A percentile compares a stretch with the other conserved stretches of the same genome.
Conservation (phyloP, 2,329 filamentous ascomycete species). For the Aquanectria penicillioides region DNA sequence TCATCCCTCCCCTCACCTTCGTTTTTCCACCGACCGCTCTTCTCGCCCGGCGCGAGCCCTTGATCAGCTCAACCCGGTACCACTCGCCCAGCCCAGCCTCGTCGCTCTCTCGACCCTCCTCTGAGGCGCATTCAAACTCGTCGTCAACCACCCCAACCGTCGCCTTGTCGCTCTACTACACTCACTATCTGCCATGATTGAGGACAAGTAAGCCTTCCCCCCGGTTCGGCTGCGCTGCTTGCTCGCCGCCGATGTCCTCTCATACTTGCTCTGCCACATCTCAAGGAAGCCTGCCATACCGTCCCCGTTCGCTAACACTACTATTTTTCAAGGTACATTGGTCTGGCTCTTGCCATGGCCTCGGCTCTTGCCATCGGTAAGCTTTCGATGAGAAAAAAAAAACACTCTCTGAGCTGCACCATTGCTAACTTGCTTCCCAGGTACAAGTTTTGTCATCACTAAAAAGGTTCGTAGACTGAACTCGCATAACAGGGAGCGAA, state of each 20-base stretch:
- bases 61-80: constrained; percentile 27
- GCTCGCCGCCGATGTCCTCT: background rate
- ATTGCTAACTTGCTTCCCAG: constrained; percentile 55
- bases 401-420: constrained; percentile 6
- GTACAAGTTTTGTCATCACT: constrained; percentile 97
- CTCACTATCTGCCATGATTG: constrained; percentile 45
- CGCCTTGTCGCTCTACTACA: constrained; percentile 31
- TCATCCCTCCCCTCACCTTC: constrained; percentile 15
- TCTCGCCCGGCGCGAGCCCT: constrained; percentile 40
- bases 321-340: constrained; percentile 71
- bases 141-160: constrained; percentile 7
- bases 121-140: constrained; percentile 24
- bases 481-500: background rate
- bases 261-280: constrained; percentile 13
- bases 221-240: constrained; percentile 5
- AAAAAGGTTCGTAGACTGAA: constrained; percentile 77
- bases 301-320: no score
- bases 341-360: constrained; percentile 77
- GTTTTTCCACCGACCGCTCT: constrained; percentile 26
- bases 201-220: constrained; percentile 49
- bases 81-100: constrained; percentile 24
- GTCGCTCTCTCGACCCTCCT: constrained; percentile 2
- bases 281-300: no score
- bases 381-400: no score
- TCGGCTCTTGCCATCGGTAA: constrained; percentile 81